Percentiles rank a stretch among this genome's conserved stretches.
Evolutionary conservation across 1,284 basidiomycete genomes (phyloP).

Genomic region (Quambalaria eucalypti): DNA sequence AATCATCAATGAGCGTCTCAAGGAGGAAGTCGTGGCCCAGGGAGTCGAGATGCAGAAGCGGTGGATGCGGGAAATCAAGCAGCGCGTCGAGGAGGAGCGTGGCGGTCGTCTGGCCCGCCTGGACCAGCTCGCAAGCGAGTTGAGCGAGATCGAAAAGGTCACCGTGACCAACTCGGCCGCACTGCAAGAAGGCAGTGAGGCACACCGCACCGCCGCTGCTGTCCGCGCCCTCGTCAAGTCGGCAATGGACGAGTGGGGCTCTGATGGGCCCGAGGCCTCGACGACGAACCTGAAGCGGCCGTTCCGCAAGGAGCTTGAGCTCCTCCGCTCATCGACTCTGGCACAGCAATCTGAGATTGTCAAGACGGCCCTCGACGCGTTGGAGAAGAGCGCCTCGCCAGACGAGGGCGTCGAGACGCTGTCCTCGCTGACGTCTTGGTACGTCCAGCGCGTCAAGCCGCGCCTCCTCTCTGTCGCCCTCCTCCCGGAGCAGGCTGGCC

Average conservation of each 20-base stretch:
- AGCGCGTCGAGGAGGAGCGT: constrained; percentile 90
- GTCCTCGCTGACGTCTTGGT: constrained; percentile 80
- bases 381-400: constrained; percentile 64
- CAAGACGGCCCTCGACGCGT: constrained; percentile 21
- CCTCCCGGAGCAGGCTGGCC: constrained; percentile 75
- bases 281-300: constrained; percentile 60
- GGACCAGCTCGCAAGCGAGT: constrained; percentile 77
- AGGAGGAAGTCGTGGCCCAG: constrained; percentile 88
- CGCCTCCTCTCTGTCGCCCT: constrained; percentile 77
- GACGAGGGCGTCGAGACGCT: constrained; percentile 78
- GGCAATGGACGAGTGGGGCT: constrained; percentile 50
- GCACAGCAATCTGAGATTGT: constrained; percentile 53
- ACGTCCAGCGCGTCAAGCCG: constrained; percentile 72
- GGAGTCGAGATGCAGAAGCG: constrained; percentile 92
- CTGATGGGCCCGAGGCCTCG: constrained; percentile 56
- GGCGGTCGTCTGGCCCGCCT: constrained; percentile 89
- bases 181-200: constrained; percentile 77
- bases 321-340: constrained; percentile 62
- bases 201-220: constrained; percentile 61
- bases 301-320: constrained; percentile 80
- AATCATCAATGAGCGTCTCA: constrained; percentile 75
- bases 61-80: constrained; percentile 93
- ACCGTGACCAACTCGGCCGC: constrained; percentile 81
- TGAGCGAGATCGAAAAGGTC: constrained; percentile 82
- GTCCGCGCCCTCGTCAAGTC: constrained; percentile 24